Percentiles rank a stretch among this genome's conserved stretches.
phyloP scores from a whole-genome alignment of 768 basidiomycete species.

The Tricholoma sp. region DNA sequence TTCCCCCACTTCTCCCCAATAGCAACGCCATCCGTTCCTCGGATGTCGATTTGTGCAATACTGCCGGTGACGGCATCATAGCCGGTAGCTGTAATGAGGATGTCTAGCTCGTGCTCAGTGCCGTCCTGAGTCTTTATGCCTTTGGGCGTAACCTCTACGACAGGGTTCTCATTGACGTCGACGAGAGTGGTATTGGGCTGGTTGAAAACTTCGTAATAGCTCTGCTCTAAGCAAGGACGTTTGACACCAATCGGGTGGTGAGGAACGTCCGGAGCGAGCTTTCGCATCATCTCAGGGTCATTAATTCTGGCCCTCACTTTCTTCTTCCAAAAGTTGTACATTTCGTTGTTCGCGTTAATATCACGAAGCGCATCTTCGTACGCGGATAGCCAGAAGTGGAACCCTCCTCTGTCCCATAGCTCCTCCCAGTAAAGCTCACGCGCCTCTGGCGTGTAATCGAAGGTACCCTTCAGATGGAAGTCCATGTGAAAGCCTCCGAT shows the following conservation, averaged over 20 bases:
- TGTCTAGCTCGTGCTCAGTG: constrained; percentile 7
- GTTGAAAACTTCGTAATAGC: constrained; percentile 12
- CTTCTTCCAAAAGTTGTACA: constrained; percentile 10
- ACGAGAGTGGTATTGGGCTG: constrained; percentile 10
- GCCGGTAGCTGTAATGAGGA: constrained; percentile 13
- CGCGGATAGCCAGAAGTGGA: constrained; percentile 1
- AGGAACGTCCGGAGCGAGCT: constrained; percentile 9
- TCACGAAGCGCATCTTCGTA: constrained; percentile 7
- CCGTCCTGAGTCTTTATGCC: constrained; percentile 10
- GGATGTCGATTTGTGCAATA: constrained; percentile 7
- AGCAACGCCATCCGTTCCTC: constrained; percentile 8
- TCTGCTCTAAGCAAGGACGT: constrained; percentile 8
- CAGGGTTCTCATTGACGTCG: constrained; percentile 7
- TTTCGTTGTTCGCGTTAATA: not conserved
- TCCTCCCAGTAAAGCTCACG: constrained; percentile 9
- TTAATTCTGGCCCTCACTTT: constrained; percentile 9
- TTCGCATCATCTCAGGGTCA: constrained; percentile 4
- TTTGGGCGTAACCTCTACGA: constrained; percentile 3
- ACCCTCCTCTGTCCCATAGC: constrained; percentile 11
- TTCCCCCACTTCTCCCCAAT: constrained; percentile 11
- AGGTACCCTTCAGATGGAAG: not conserved
- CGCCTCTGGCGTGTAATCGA: constrained; percentile 9
- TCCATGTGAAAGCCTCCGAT: constrained; percentile 1
- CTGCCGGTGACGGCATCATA: constrained; percentile 10
- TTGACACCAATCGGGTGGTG: constrained; percentile 9